Base-by-base conservation (phyloP, 495 filamentous ascomycete genomes). In the Neurospora sp. region DNA sequence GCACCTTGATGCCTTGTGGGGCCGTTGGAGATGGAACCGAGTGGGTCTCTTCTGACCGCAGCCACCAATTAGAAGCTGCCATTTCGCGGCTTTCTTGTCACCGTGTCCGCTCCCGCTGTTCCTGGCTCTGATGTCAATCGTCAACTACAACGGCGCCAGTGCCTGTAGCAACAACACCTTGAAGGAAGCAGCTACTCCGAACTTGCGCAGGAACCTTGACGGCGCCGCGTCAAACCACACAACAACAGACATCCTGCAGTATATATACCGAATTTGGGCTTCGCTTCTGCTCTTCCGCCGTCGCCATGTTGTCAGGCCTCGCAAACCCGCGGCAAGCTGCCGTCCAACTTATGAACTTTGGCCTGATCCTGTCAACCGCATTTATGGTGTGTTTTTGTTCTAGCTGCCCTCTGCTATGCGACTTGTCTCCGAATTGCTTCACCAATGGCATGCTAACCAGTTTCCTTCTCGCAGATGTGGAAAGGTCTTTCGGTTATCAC, bases 281-380 rank as follows among this genome's bases (percentile, higher is more conserved):
- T 38, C 53, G 31, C 53, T 35, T 27, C 53, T 65, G 53, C 53
- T 65, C 27, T 31, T 3, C 53, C 27, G 53, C 42, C 35, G 59
- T 16, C 72, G 74, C 44, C 69, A 97, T 97, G 94, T 79, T 96
- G 72, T 93, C 91, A 70, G 83, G 86, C 41, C 82, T 95, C 71
- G 81, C 84, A 74, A 92, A 94, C 78, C 90, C 94, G 70, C 93
- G 95, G 76, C 94, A 96, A 76, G 87, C 92, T 41, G 88, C 93
- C 74, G 87, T 91, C n/a, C 96, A 98, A 84, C 81, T 94, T 74
- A 89, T 99, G 78, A 98, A 97, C 80, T 98, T 99, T 81, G 96
- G 89, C 8, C 89, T 99, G 59, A 94, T 98, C 69, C 90, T 98
- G 18, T 94, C 92, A 16, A 97, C 94, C 4, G 94, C 95, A 1